Percentiles rank a stretch among this genome's conserved stretches.
Evolutionary conservation across 1,139 yeast species (phyloP).

Genomic region (Suhomyces bokatorum): DNA sequence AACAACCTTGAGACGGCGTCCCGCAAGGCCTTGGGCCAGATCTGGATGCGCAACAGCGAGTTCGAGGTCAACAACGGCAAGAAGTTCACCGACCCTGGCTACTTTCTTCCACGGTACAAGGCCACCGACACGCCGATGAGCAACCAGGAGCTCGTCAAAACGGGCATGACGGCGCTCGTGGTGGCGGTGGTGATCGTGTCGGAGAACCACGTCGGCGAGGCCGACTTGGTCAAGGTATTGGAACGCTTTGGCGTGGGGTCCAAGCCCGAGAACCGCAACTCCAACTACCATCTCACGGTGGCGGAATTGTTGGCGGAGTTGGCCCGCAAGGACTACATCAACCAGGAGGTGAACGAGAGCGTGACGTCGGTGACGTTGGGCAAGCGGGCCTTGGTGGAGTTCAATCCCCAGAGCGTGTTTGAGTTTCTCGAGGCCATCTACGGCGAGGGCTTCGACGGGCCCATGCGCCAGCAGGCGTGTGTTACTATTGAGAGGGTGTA

Average conservation of each 20-base stretch:
- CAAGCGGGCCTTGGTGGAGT: conserved; percentile 35
- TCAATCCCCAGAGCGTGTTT: conserved; percentile 32
- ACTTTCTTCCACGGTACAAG: conserved; percentile 20
- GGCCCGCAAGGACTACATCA: conserved; percentile 35
- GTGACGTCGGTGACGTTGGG: conserved; percentile 34
- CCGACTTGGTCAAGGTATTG: conserved; percentile 24
- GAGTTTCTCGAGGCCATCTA: conserved; percentile 29
- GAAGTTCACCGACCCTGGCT: conserved; percentile 16
- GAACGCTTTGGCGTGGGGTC: conserved; percentile 33
- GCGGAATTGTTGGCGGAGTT: conserved; percentile 34
- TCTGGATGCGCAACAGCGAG: conserved; percentile 18
- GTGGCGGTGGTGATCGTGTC: conserved; percentile 32
- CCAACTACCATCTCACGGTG: conserved; percentile 24
- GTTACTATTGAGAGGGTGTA: conserved; percentile 32
- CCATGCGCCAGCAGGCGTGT: conserved; percentile 22
- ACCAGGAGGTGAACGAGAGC: conserved; percentile 21
- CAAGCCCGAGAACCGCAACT: conserved; percentile 22
- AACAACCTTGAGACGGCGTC: conserved; percentile 24
- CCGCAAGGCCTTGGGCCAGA: conserved; percentile 19
- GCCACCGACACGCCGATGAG: conserved; percentile 19
- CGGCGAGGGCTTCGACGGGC: conserved; percentile 27
- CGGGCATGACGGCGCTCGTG: conserved; percentile 31
- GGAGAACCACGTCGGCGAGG: conserved; percentile 37
- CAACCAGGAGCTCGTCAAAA: conserved; percentile 31
- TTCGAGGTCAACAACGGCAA: conserved; percentile 15